These are phyloP conservation scores for Leishmania tropica DNA, from an alignment of 208 protist species.

Conservation along the genomic window DNA sequence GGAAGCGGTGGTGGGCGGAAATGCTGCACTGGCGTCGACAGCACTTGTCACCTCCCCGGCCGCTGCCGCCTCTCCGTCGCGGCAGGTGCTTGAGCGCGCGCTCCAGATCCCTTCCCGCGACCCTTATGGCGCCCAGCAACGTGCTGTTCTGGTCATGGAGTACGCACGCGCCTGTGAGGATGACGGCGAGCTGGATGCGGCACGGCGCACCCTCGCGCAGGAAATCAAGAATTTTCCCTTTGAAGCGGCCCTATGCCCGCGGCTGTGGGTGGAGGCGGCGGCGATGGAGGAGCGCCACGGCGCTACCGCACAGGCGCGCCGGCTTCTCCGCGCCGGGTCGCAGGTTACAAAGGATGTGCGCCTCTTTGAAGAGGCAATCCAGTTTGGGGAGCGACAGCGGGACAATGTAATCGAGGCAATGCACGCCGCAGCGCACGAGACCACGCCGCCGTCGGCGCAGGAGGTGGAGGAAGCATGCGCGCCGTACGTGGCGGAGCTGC, in stretches of 20 bases:
- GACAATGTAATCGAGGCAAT: slow-evolving; percentile 7
- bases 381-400: slow-evolving; percentile 48
- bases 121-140: slow-evolving; percentile 57
- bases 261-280: slow-evolving; percentile 82
- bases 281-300: slow-evolving; percentile 70
- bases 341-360: slow-evolving; percentile 50
- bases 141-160: slow-evolving; percentile 74
- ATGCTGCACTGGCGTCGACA: background rate
- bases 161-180: slow-evolving; percentile 53
- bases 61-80: background rate
- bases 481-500: slow-evolving; percentile 31
- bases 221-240: slow-evolving; percentile 83
- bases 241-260: slow-evolving; percentile 54
- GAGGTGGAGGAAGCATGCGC: slow-evolving; percentile 20
- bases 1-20: background rate
- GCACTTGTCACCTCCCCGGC: background rate
- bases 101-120: slow-evolving; percentile 32
- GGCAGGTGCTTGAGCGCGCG: slow-evolving; percentile 23
- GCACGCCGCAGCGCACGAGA: background rate
- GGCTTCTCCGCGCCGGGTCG: slow-evolving; percentile 60
- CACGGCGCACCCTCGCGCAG: slow-evolving; percentile 48
- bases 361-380: slow-evolving; percentile 37
- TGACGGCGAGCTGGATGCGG: slow-evolving; percentile 36
- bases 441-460: slow-evolving; percentile 1
- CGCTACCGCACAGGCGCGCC: slow-evolving; percentile 50